These are phyloP conservation scores for Castanea sativa DNA, from an alignment of 306 rosid species.

Conservation along the genomic window DNA sequence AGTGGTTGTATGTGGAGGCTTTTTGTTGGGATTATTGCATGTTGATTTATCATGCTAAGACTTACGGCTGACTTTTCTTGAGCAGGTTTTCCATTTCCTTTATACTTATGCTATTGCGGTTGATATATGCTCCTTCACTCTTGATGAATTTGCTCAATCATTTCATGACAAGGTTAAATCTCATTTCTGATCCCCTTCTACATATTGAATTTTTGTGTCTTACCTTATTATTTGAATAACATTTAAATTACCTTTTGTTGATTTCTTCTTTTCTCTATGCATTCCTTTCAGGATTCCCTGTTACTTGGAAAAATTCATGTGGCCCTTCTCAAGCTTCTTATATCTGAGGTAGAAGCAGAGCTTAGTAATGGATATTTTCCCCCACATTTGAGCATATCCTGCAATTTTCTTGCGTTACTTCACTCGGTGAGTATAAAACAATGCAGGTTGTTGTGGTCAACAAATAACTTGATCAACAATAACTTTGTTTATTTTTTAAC, in stretches of 20 bases:
- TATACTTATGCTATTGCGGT: conserved; percentile 67
- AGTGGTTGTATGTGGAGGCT: neutral
- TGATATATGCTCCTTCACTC: conserved; percentile 76
- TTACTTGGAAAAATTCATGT: conserved; percentile 84
- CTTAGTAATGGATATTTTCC: conserved; percentile 44
- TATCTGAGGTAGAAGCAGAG: conserved; percentile 69
- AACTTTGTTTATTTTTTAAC: neutral
- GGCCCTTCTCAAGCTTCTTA: conserved; percentile 76
- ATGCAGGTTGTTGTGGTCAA: neutral
- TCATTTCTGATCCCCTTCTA: conserved; percentile 30
- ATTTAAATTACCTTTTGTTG: conserved; percentile 1
- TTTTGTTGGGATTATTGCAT: neutral
- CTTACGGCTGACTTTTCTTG: conserved; percentile 19
- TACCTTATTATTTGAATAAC: too few species aligned
- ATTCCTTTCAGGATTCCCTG: conserved; percentile 66
- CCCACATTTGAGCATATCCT: conserved; percentile 66
- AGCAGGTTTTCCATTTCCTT: conserved; percentile 88
- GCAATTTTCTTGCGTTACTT: conserved; percentile 87
- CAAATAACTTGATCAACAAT: neutral
- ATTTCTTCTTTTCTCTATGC: conserved; percentile 4
- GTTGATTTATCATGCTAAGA: conserved; percentile 5
- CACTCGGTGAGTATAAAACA: conserved; percentile 68
- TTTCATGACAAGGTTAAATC: conserved; percentile 84
- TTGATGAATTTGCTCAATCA: conserved; percentile 91
- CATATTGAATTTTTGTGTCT: neutral